Conservation (phyloP, 768 basidiomycete genomes). For the Leccinum disarticulatum region DNA sequence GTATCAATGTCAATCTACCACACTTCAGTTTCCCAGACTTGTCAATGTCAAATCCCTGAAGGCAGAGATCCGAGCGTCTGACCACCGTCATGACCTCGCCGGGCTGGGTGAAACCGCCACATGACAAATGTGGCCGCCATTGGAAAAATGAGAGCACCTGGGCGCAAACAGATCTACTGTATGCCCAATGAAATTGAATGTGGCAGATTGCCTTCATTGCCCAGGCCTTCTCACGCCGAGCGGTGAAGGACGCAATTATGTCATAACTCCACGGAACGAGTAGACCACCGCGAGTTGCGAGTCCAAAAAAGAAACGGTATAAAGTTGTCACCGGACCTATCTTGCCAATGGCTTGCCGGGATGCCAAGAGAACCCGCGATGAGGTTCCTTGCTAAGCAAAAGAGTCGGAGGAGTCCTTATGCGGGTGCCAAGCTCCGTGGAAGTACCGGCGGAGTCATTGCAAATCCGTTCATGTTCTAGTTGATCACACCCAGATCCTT, state of each 20-base stretch:
- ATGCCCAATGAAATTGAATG: background rate
- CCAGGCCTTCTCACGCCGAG: no score
- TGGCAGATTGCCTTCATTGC: no score
- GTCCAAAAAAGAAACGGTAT: background rate
- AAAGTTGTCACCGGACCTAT: background rate
- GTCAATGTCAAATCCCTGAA: background rate
- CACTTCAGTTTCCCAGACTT: background rate
- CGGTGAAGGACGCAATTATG: no score
- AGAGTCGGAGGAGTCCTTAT: background rate
- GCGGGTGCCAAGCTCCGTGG: background rate
- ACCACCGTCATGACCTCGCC: no score
- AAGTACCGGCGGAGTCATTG: background rate
- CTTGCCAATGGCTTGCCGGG: background rate
- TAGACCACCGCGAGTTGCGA: background rate
- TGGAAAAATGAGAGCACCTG: background rate
- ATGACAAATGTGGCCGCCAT: background rate
- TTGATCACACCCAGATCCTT: background rate
- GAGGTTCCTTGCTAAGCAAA: background rate
- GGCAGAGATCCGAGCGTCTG: background rate
- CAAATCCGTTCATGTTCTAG: background rate
- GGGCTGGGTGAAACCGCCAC: background rate
- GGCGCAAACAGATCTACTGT: background rate
- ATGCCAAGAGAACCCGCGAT: background rate
- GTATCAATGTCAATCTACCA: background rate
- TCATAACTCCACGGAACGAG: background rate